Evolutionary conservation across 306 rosid genomes (phyloP), one percentile per base, ranked within the genome.

Genomic region (Nissolia schottii): DNA sequence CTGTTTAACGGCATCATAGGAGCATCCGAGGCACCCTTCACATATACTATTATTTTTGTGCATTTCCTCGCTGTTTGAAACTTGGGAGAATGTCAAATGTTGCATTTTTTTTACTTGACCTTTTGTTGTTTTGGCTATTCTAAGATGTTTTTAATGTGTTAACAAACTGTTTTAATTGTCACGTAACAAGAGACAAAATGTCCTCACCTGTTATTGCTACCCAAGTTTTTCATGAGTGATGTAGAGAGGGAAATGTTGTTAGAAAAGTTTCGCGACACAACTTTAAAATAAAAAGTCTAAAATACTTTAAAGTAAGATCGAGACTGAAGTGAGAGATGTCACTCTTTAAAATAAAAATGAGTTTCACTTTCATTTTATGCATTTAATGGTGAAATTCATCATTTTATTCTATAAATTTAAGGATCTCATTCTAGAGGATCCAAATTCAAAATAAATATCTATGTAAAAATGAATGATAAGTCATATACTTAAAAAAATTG

Each of bases 21-120:
- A 83, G 90, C 79, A 88, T 88, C 93, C 88, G 56, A 83, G 80
- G 92, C 84, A 23, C 37, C 13, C 49, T 54, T 77, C 64, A 53
- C 64, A 32, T 75, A 56, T 70, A 69, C 15, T 60, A 58, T 46
- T 60, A 7, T 43, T 1, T 7, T 7, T 16, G 6, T 61, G n/a
- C 16, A 24, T 50, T 54, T 72, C 22, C 18, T 59, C 10, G 31
- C 67, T 60, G 29, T 45, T 75, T 66, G 38, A 58, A 24, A 51
- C 50, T 20, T 25, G 13, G 34, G 31, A 54, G 35, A 54, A 28
- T 65, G 38, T n/a, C 37, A 65, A 75, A 65, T 40, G 25, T 41
- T 18, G 5, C 73, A 35, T 20, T 37, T 64, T 20, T 37, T 64
- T 35, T 45, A 62, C 43, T 37, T 75, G 22, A 64, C 48, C 24